Percentiles rank a stretch among this genome's conserved stretches.
phyloP scores from a whole-genome alignment of 768 basidiomycete species.

The Hortiboletus campestris region DNA sequence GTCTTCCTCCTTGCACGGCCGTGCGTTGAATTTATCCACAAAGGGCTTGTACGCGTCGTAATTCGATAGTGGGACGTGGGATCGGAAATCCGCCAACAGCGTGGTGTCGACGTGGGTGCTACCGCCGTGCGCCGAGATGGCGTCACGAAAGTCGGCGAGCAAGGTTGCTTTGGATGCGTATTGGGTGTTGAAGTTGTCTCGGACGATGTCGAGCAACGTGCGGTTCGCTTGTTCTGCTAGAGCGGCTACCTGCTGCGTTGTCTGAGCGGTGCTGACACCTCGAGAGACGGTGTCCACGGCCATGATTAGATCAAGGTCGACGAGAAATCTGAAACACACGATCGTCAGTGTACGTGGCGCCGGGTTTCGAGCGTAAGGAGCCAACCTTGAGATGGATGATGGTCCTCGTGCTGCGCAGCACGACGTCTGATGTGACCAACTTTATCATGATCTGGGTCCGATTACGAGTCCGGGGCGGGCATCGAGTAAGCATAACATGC shows the following conservation, averaged over 20 bases:
- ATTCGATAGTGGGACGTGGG: background rate
- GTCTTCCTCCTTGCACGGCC: constrained; percentile 18
- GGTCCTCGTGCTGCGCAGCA: too few relatives aligned
- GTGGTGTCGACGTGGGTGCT: background rate
- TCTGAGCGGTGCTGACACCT: background rate
- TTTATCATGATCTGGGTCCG: too few relatives aligned
- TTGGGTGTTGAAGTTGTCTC: constrained; percentile 6
- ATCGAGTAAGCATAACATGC: too few relatives aligned
- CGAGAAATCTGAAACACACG: background rate
- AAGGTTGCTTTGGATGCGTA: background rate
- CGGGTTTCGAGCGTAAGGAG: background rate
- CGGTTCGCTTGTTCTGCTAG: background rate
- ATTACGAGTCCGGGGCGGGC: too few relatives aligned
- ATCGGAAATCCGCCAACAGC: constrained; percentile 1
- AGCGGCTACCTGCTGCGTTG: background rate
- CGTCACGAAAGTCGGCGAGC: constrained; percentile 10
- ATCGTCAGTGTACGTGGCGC: background rate
- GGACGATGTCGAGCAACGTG: background rate
- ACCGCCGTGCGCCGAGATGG: background rate
- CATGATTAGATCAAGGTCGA: background rate
- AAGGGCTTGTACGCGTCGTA: constrained; percentile 19
- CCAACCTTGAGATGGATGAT: background rate
- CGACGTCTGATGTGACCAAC: too few relatives aligned
- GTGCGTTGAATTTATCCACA: constrained; percentile 8
- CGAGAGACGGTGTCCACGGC: background rate